These are phyloP conservation scores for Komagataella mondaviorum DNA, from an alignment of 805 yeast genomes.

Conservation along the genomic window DNA sequence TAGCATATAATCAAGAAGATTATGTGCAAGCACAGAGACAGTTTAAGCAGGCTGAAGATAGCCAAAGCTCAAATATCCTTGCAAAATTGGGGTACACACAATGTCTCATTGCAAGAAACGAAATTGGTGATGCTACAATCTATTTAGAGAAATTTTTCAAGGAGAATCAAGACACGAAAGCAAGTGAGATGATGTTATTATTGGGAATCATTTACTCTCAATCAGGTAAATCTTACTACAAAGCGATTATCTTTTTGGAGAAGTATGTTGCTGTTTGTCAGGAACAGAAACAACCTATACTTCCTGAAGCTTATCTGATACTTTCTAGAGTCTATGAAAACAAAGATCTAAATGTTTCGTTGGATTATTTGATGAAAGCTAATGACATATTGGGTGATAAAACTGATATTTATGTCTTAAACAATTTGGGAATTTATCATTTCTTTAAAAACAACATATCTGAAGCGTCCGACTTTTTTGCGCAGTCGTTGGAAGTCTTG, in stretches of 20 bases:
- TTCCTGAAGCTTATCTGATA: slow-evolving; percentile 50
- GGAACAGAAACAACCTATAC: slow-evolving; percentile 43
- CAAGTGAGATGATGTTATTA: slow-evolving; percentile 62
- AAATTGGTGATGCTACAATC: slow-evolving; percentile 71
- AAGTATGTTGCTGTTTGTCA: slow-evolving; percentile 52
- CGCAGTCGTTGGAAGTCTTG: slow-evolving; percentile 23
- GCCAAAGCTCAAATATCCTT: slow-evolving; percentile 49
- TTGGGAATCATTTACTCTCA: slow-evolving; percentile 65
- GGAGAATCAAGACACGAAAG: slow-evolving; percentile 37
- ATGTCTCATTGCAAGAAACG: slow-evolving; percentile 62
- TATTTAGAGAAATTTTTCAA: slow-evolving; percentile 68
- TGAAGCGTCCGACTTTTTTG: slow-evolving; percentile 38
- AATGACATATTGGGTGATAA: slow-evolving; percentile 23
- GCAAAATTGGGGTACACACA: slow-evolving; percentile 81
- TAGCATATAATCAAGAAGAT: slow-evolving; percentile 45
- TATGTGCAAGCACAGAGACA: slow-evolving; percentile 55
- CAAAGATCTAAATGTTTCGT: slow-evolving; percentile 51
- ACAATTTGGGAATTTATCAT: slow-evolving; percentile 77
- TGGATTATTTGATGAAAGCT: slow-evolving; percentile 33
- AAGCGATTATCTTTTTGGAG: slow-evolving; percentile 55
- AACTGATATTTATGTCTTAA: slow-evolving; percentile 36
- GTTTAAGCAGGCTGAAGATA: slow-evolving; percentile 60
- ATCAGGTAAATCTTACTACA: slow-evolving; percentile 18
- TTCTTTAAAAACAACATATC: slow-evolving; percentile 30
- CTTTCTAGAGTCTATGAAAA: slow-evolving; percentile 62